Base-by-base conservation (phyloP, 805 yeast species). In the Barnettozyma pratensis region DNA sequence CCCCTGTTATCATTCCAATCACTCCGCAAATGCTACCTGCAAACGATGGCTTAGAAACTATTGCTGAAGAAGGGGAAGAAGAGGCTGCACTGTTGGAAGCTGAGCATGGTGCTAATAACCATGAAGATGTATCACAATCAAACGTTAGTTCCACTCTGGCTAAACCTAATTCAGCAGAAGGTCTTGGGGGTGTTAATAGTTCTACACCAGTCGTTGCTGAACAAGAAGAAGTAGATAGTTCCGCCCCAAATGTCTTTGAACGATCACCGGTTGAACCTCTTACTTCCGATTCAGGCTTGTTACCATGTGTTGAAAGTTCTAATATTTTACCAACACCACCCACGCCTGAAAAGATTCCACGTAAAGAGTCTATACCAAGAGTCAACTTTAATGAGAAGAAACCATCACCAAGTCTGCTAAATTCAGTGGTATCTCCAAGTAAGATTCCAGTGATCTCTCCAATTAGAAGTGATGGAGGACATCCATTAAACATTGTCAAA, bases 281-380 rank as follows among this genome's bases (percentile, higher is more conserved):
- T 35, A 27, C 14, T 28, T 11, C n/a, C 14, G 44, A 29, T 5
- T 12, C 34, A 3, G 35, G 12, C 4, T 30, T 39, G 6, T 3
- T 14, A 27, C n/a, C 27, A 11, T 36, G 40, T 29, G 29, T 28
- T 5, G 39, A 40, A n/a, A 40, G 42, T 40, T 7, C 7, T 11
- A 32, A 27, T 36, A 6, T 42, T 12, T 19, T 10, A 26, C 7
- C 35, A 37, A 19, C 38, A 8, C 31, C 46, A 25, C 8, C 25
- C 26, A 29, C 39, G 5, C 31, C 46, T 12, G 47, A 34, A 7
- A 26, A n/a, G 10, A 14, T 47, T n/a, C 46, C 50, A 8, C 39
- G 50, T 35, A 46, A 46, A 27, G 47, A 40, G 9, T 42, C 50
- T 25, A 43, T 50, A 8, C n/a, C 46, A 10, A 40, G 50, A 32